Conservation (phyloP, 257 asterid genomes). For the Nyctanthes arbortristis region DNA sequence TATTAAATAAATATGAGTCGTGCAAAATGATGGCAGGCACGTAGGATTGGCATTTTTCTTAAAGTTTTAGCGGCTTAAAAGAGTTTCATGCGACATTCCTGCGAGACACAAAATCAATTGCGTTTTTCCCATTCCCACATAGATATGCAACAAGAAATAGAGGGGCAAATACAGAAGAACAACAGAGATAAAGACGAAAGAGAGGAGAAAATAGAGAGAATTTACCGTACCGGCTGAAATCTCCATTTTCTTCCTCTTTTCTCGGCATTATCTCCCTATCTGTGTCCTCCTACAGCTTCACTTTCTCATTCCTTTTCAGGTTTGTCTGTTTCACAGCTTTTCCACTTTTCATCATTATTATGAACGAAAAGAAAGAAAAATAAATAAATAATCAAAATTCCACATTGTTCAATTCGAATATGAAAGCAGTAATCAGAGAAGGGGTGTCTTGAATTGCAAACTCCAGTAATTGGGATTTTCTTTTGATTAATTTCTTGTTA, state of each 20-base stretch:
- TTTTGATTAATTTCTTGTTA: background rate
- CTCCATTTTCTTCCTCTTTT: conserved; percentile 12
- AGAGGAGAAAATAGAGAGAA: too few species aligned
- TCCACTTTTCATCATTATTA: background rate
- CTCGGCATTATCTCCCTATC: background rate
- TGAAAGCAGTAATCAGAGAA: too few species aligned
- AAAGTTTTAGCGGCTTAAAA: conserved; percentile 31
- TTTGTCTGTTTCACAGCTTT: too few species aligned
- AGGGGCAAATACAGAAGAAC: conserved; percentile 17
- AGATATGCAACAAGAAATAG: conserved; percentile 6
- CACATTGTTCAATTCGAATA: too few species aligned
- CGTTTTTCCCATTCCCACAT: too few species aligned
- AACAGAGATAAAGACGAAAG: background rate
- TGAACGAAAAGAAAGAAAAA: too few species aligned
- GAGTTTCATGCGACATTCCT: conserved; percentile 33
- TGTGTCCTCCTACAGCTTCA: conserved; percentile 21
- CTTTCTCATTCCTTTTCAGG: background rate
- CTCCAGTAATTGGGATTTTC: conserved; percentile 25
- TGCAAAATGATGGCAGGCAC: conserved; percentile 46
- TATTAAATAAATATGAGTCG: conserved; percentile 25
- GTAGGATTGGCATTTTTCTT: conserved; percentile 11
- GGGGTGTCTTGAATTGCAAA: too few species aligned
- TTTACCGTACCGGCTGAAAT: background rate
- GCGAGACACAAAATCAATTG: conserved; percentile 28
- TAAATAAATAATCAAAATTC: too few species aligned